Evolutionary conservation across 192 early-diverging fungal genomes (phyloP), one percentile per base, ranked within the genome.

Genomic region (Helicostylum pulchrum): DNA sequence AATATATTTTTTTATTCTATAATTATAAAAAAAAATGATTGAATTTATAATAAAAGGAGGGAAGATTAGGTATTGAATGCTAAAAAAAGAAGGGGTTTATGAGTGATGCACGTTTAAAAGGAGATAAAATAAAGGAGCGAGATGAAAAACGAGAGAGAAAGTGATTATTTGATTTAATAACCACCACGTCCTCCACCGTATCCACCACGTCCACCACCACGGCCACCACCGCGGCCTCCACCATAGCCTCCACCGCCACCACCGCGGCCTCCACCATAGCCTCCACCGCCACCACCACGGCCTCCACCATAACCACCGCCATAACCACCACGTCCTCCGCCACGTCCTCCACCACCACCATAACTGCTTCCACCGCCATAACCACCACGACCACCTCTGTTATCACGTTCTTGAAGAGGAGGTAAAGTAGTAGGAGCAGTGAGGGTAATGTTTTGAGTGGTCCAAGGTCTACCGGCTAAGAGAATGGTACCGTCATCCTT

Each of bases 371-470:
- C 66, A 42, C 78, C 68, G 51, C 52, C 66, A 32, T 78, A 80
- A 64, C 70, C 62, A 56, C 70, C 70, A 48, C 76, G 68, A 60
- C 70, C 71, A 11, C 49, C 52, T 34, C 61, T 45, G 46, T 72
- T 65, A 9, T 72, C 67, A 50, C 70, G 69, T 46, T 87, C 89
- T 71, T 87, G 81, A 12, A 97, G 71, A 72, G 94, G 91, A 21
- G 96, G 96, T 32, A 98, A 75, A 62, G 85, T 83, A 17, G 68
- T 82, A 57, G 85, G 81, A 53, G 93, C 79, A 78, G 85, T 83
- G 9, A 97, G 63, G 8, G 76, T 75, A 58, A 96, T 83, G 46
- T 80, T 87, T 21, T 77, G 74, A 52, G 88, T 85, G 20, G 70
- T 67, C 94, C 94, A 97, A 58, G 79, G 66, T 48, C 76, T 73